Base-by-base conservation (phyloP, 768 basidiomycete species). In the Xerocomellus dryophilus region DNA sequence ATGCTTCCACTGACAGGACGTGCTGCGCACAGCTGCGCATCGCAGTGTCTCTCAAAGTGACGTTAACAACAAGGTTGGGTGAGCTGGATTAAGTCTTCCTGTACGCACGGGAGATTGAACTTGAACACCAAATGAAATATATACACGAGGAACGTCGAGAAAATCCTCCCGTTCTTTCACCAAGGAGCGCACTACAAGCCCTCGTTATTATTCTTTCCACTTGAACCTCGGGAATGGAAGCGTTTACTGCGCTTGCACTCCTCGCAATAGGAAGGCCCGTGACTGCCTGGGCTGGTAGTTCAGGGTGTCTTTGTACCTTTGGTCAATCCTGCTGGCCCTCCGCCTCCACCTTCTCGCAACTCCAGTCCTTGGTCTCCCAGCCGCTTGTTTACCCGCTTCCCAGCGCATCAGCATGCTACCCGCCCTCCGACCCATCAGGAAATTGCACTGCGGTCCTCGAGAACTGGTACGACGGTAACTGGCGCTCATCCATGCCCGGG, bases 401-500 rank as follows among this genome's bases (percentile, higher is more conserved):
- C 4, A 54, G 15, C 42, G 53, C 31, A 17, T 75, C 31, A n/a
- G 54, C 11, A 31, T 71, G 51, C 32, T 68, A 46, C 25, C 56
- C 51, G 0, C 20, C 43, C 2, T 54, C 53, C 1, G 12, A 60
- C 11, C 68, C 73, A 3, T 73, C 73, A 5, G 72, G 70, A 1
- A 74, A 76, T 41, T 79, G 79, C 54, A 55, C 64, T 0, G 70
- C 61, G 0, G 68, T 76, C 10, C 41, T 51, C 5, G 51, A 57
- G 2, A 62, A 67, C 8, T 70, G 68, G 53, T 6, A 9, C 6
- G 64, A 78, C 34, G 74, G 75, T 0, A 64, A 49, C 44, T 79
- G 78, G 77, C 74, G 76, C 1, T 57, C 78, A 0, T 64, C 71
- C 25, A 66, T 74, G 15, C 61, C 78, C 8, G 77, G 78, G 3